These are phyloP conservation scores for Phialocephala sp. DNA, from an alignment of 2,329 filamentous ascomycete genomes.

Conservation along the genomic window DNA sequence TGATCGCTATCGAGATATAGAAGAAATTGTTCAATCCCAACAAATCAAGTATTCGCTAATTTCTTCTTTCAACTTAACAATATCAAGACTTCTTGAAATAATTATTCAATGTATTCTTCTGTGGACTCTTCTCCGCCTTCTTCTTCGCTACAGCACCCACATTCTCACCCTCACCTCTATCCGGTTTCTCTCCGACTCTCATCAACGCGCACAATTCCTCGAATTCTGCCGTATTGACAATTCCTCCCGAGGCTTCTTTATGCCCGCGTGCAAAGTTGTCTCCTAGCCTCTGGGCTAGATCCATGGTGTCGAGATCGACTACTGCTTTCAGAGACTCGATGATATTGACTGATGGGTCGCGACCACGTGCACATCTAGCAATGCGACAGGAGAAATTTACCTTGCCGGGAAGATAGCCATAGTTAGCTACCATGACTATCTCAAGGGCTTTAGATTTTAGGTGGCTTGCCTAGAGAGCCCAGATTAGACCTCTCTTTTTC, in stretches of 20 bases:
- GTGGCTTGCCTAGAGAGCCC: slow-evolving; percentile 52
- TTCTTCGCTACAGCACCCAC: slow-evolving; percentile 34
- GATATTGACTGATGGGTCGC: slow-evolving; percentile 65
- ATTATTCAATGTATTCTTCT: slow-evolving; percentile 60
- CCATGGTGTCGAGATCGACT: slow-evolving; percentile 50
- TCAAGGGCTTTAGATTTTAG: slow-evolving; percentile 64
- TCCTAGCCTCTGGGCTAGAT: slow-evolving; percentile 56
- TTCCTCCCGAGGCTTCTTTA: slow-evolving; percentile 70
- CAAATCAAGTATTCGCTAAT: not conserved
- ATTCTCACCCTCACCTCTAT: slow-evolving; percentile 43
- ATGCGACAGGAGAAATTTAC: slow-evolving; percentile 73
- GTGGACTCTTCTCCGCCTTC: slow-evolving; percentile 44
- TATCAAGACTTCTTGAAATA: slow-evolving; percentile 54
- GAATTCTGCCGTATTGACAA: slow-evolving; percentile 64
- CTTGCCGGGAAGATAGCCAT: slow-evolving; percentile 65
- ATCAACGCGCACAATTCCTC: slow-evolving; percentile 67
- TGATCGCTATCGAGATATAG: no score
- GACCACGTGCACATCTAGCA: slow-evolving; percentile 58
- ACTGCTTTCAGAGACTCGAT: slow-evolving; percentile 61
- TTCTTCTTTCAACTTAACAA: not conserved
- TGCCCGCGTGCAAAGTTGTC: slow-evolving; percentile 70
- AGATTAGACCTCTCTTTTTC: not conserved
- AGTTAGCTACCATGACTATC: slow-evolving; percentile 70
- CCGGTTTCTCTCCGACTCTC: slow-evolving; percentile 60
- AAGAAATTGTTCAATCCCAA: no score